Evolutionary conservation across 164 flowering plant species (phyloP).

Genomic region (Malania oleifera): DNA sequence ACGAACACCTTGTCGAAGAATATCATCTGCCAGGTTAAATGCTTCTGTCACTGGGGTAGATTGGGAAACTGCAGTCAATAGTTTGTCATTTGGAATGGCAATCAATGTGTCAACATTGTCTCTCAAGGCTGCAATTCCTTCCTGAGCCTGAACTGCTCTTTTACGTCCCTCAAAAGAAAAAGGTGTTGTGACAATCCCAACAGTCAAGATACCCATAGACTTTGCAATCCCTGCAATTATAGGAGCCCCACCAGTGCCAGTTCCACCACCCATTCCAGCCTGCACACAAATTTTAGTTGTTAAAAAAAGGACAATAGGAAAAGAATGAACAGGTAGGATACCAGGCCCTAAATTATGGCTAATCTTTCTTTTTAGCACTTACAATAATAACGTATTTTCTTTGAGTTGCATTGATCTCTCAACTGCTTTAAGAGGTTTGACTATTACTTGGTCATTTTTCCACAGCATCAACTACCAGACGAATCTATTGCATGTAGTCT

Average conservation of each 20-base stretch:
- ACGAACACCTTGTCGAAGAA: slow-evolving; percentile 94
- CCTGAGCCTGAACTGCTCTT: slow-evolving; percentile 92
- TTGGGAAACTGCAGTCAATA: slow-evolving; percentile 82
- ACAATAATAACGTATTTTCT: no score
- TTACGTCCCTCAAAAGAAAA: slow-evolving; percentile 93
- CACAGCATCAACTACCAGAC: no score
- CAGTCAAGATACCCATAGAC: slow-evolving; percentile 91
- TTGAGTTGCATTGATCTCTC: no score
- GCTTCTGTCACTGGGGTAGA: slow-evolving; percentile 97
- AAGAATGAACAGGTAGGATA: not conserved
- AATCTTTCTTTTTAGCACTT: not conserved
- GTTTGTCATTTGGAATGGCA: slow-evolving; percentile 94
- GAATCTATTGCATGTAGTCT: no score
- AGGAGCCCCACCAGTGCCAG: slow-evolving; percentile 96
- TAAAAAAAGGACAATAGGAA: not conserved
- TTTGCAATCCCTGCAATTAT: slow-evolving; percentile 86
- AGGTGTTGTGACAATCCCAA: slow-evolving; percentile 93
- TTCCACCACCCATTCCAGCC: slow-evolving; percentile 99
- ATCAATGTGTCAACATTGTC: slow-evolving; percentile 89
- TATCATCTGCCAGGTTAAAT: slow-evolving; percentile 92
- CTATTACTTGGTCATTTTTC: no score
- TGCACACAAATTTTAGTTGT: slow-evolving; percentile 21
- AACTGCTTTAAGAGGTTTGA: no score
- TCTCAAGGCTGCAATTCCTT: slow-evolving; percentile 92
- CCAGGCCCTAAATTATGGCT: not conserved